Percentiles rank a stretch among this genome's conserved stretches.
Evolutionary conservation across 2,329 filamentous ascomycete species (phyloP).

Genomic region (Aspergillus piperis): DNA sequence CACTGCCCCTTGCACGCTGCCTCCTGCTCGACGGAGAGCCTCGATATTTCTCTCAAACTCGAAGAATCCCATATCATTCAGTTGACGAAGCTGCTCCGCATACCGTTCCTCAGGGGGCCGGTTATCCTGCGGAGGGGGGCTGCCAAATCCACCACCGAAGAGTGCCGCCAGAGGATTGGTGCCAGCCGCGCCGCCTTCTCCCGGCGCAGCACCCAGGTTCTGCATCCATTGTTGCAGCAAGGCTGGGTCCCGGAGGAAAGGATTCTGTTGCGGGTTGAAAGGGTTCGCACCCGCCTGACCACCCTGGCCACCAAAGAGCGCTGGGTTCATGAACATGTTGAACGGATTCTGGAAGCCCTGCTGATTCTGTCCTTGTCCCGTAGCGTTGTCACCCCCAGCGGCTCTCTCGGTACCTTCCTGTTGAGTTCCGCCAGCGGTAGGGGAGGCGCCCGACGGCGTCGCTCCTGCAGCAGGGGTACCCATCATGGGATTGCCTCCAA

Average conservation of each 20-base stretch:
- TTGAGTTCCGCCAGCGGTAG: slow-evolving; percentile 30
- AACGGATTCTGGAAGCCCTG: slow-evolving; percentile 65
- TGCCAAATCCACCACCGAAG: slow-evolving; percentile 51
- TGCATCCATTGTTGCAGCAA: slow-evolving; percentile 60
- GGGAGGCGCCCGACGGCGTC: slow-evolving; percentile 32
- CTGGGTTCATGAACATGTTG: slow-evolving; percentile 55
- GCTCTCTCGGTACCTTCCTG: slow-evolving; percentile 33
- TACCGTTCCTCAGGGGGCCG: slow-evolving; percentile 93
- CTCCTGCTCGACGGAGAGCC: slow-evolving; percentile 82
- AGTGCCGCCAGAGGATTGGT: slow-evolving; percentile 50
- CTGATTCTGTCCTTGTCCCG: slow-evolving; percentile 36
- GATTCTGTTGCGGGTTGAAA: slow-evolving; percentile 52
- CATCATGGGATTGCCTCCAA: slow-evolving; percentile 42
- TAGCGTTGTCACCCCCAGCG: slow-evolving; percentile 30
- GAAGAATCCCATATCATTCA: slow-evolving; percentile 99
- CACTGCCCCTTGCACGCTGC: slow-evolving; percentile 81
- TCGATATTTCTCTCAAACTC: slow-evolving; percentile 93
- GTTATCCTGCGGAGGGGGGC: slow-evolving; percentile 68
- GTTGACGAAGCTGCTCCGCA: slow-evolving; percentile 81
- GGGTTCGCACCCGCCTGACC: slow-evolving; percentile 49
- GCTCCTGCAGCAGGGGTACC: slow-evolving; percentile 24
- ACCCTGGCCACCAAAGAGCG: slow-evolving; percentile 37
- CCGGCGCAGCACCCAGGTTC: slow-evolving; percentile 44
- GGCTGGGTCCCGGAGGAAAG: slow-evolving; percentile 61
- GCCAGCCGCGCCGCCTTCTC: slow-evolving; percentile 36